Evolutionary conservation across 345 rosid species (phyloP).

Genomic region (Acer yangbiense): DNA sequence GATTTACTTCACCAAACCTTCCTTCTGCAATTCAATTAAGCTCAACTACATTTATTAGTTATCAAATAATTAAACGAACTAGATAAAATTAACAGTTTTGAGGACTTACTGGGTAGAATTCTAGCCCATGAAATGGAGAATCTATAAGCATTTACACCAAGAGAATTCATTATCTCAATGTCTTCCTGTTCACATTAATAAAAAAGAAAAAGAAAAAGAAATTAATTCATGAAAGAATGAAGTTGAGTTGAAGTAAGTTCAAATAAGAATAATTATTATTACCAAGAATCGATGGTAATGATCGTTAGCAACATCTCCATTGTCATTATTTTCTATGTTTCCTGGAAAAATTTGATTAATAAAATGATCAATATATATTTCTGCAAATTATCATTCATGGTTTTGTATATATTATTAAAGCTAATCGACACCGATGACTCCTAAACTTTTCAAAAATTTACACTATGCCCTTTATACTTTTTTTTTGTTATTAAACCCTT

Average conservation of each 20-base stretch:
- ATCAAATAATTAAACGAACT: too few relatives aligned
- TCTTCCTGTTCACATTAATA: constrained; percentile 32
- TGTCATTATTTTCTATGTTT: constrained; percentile 15
- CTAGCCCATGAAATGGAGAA: constrained; percentile 52
- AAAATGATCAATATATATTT: too few relatives aligned
- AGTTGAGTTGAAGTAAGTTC: not conserved
- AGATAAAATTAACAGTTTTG: too few relatives aligned
- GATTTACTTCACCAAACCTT: constrained; percentile 41
- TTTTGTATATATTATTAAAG: too few relatives aligned
- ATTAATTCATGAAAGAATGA: not conserved
- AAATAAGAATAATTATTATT: not conserved
- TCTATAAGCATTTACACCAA: constrained; percentile 44
- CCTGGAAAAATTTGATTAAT: constrained; percentile 8
- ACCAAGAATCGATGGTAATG: constrained; percentile 37
- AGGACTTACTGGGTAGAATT: constrained; percentile 35
- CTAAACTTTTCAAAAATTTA: too few relatives aligned
- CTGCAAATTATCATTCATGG: too few relatives aligned
- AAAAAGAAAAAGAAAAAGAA: not conserved
- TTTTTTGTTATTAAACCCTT: too few relatives aligned
- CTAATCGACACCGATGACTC: too few relatives aligned
- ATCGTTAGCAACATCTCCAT: constrained; percentile 34
- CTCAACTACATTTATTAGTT: constrained; percentile 3
- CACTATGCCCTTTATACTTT: too few relatives aligned
- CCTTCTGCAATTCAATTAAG: constrained; percentile 30
- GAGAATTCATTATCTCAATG: constrained; percentile 33